A percentile compares a stretch with the other conserved stretches of the same genome.
These are phyloP conservation scores for Vanderwaltozyma yarrowii DNA, from an alignment of 805 yeast species.

Conservation along the genomic window DNA sequence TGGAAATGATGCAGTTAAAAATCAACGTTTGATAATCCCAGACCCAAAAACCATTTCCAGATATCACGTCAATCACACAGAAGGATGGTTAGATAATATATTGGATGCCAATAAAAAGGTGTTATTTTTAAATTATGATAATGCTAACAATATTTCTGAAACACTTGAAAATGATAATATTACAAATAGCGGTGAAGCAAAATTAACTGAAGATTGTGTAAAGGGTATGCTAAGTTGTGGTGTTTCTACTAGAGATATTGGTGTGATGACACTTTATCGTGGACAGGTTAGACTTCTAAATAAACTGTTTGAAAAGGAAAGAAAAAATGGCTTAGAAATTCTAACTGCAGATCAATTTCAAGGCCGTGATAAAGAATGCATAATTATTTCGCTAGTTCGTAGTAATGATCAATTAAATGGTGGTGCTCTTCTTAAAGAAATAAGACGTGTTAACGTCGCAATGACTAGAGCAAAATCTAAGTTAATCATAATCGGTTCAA, in stretches of 20 bases:
- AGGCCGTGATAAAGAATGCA: conserved; percentile 90
- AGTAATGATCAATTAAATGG: conserved; percentile 56
- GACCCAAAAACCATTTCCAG: background rate
- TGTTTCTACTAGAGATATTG: conserved; percentile 48
- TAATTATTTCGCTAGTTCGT: conserved; percentile 81
- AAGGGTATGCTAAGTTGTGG: conserved; percentile 51
- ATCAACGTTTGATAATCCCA: conserved; percentile 45
- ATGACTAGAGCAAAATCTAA: conserved; percentile 84
- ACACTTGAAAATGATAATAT: conserved; percentile 63
- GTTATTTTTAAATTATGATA: conserved; percentile 71
- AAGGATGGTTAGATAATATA: conserved; percentile 47
- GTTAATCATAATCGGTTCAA: conserved; percentile 75
- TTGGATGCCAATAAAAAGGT: conserved; percentile 52
- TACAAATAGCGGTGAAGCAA: conserved; percentile 64
- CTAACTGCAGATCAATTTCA: conserved; percentile 94
- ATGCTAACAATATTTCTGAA: conserved; percentile 34
- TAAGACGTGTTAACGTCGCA: conserved; percentile 91
- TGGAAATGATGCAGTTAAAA: conserved; percentile 57
- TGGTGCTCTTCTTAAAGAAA: conserved; percentile 74
- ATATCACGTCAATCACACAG: background rate
- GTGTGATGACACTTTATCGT: conserved; percentile 82
- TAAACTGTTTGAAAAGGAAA: conserved; percentile 15
- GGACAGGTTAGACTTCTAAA: conserved; percentile 57
- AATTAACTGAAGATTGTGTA: conserved; percentile 31
- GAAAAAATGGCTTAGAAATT: conserved; percentile 48